A percentile compares a stretch with the other conserved stretches of the same genome.
phyloP scores from a whole-genome alignment of 164 flowering plant species.

The Tinospora cordifolia region DNA sequence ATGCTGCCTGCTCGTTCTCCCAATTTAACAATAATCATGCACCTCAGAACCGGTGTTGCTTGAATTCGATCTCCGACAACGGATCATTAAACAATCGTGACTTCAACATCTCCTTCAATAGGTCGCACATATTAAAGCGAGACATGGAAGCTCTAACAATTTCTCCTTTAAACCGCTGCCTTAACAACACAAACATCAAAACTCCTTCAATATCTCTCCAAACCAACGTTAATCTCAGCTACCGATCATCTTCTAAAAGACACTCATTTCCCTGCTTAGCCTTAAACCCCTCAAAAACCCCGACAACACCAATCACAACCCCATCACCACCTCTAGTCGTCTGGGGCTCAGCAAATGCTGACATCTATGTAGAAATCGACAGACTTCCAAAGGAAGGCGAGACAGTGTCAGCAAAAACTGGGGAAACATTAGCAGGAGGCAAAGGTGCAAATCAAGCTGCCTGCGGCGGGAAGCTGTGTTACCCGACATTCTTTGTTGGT shows the following conservation, averaged over 20 bases:
- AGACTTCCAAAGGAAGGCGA: constrained; percentile 73
- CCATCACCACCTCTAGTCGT: constrained; percentile 58
- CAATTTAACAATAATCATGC: too few relatives aligned
- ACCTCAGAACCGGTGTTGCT: too few relatives aligned
- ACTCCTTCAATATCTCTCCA: background rate
- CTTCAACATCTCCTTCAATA: too few relatives aligned
- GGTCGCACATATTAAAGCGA: too few relatives aligned
- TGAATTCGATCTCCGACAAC: too few relatives aligned
- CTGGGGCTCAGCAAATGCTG: constrained; percentile 92
- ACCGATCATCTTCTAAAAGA: constrained; percentile 6
- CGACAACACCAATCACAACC: constrained; percentile 16
- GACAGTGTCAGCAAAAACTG: constrained; percentile 69
- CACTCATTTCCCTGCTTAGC: constrained; percentile 14
- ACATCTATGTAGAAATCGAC: constrained; percentile 77
- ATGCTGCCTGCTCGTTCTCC: too few relatives aligned
- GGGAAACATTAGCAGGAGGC: constrained; percentile 84
- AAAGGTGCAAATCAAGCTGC: constrained; percentile 95
- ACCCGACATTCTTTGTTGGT: constrained; percentile 83
- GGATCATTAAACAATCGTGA: too few relatives aligned
- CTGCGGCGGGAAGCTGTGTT: constrained; percentile 58
- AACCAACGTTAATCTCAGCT: constrained; percentile 8
- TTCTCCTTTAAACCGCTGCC: background rate
- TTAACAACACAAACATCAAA: background rate
- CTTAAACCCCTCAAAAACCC: constrained; percentile 17
- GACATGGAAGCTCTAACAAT: background rate